Conservation (phyloP, 1,139 yeast genomes). For the Spencermartinsiella ligniputridi region DNA sequence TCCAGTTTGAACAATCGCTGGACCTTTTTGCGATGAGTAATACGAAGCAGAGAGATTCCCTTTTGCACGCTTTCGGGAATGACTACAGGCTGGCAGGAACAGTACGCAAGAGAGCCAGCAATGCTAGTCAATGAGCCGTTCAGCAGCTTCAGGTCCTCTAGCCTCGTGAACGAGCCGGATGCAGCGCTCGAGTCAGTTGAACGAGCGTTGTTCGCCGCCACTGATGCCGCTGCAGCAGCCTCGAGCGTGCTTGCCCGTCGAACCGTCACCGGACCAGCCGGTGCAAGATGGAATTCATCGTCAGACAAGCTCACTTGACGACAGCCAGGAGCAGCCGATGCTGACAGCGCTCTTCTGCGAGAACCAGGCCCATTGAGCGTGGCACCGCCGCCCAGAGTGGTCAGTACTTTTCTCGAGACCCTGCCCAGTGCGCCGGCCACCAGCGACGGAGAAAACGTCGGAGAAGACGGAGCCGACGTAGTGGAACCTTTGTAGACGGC, state of each 20-base stretch:
- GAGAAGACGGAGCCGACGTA: background rate
- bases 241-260: background rate
- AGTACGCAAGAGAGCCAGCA: background rate
- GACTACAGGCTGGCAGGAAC: constrained; percentile 7
- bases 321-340: background rate
- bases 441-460: background rate
- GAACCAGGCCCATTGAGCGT: background rate
- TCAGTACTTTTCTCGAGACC: background rate
- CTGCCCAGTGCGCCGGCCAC: background rate
- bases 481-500: background rate
- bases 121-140: background rate
- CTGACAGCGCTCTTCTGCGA: background rate
- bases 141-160: background rate
- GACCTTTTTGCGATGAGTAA: constrained; percentile 65
- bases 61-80: constrained; percentile 34
- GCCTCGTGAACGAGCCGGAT: background rate
- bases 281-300: constrained; percentile 1
- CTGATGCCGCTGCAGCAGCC: background rate
- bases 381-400: background rate
- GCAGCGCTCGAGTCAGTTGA: background rate
- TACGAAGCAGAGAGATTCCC: constrained; percentile 49
- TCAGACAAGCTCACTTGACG: background rate
- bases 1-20: constrained; percentile 47
- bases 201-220: background rate
- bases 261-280: constrained; percentile 2